Evolutionary conservation across 2,329 filamentous ascomycete species (phyloP).

Genomic region (Botrytis galanthina): DNA sequence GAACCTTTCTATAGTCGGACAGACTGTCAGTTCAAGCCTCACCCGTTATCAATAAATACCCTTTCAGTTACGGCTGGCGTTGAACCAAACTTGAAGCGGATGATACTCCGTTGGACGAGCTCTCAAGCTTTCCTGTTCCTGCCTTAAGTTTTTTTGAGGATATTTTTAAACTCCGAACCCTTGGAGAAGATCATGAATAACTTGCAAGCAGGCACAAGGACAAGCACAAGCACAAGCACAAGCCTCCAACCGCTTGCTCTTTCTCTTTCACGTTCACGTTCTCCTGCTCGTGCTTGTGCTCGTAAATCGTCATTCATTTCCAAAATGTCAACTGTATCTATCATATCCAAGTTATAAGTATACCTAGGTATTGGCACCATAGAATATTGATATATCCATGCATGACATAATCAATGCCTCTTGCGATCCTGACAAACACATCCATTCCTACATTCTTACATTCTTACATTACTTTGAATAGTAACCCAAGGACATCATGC

Average conservation of each 20-base stretch:
- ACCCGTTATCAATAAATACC: background rate
- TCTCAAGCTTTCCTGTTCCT: background rate
- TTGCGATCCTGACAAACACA: background rate
- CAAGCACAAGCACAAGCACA: background rate
- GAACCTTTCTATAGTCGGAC: background rate
- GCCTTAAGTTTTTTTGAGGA: background rate
- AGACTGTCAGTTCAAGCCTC: background rate
- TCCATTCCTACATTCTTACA: no score
- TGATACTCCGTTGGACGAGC: background rate
- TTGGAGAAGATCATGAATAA: background rate
- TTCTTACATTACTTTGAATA: background rate
- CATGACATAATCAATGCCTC: background rate
- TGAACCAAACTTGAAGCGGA: conserved; percentile 2
- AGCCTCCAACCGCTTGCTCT: background rate
- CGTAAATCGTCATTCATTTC: background rate
- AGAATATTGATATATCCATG: no score
- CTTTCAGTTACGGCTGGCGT: background rate
- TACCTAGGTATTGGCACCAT: no score
- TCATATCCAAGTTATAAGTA: no score
- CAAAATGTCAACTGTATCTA: background rate
- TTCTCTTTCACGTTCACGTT: background rate
- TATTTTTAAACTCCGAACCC: background rate
- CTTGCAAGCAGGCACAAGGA: background rate
- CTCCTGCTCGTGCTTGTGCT: background rate
- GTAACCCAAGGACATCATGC: background rate